Conservation (phyloP, 1,139 yeast species). For the Nakaseomyces bracarensis region DNA sequence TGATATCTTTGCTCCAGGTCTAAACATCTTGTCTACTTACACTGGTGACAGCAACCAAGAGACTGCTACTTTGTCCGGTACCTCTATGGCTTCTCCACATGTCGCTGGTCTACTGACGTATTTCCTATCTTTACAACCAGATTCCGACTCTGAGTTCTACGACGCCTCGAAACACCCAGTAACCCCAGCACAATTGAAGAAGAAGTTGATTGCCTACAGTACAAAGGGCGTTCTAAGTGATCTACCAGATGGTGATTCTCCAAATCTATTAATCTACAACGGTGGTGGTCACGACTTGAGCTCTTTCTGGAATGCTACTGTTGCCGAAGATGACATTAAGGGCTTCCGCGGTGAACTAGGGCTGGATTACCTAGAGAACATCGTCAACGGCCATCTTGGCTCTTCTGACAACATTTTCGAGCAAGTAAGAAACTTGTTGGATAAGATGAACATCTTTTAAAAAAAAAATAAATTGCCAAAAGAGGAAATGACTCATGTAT, state of each 20-base stretch:
- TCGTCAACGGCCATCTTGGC: constrained; percentile 14
- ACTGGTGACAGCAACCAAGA: constrained; percentile 69
- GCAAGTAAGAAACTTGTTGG: constrained; percentile 22
- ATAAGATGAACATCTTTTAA: constrained; percentile 20
- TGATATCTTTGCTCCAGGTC: constrained; percentile 79
- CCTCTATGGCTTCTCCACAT: constrained; percentile 99
- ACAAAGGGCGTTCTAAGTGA: constrained; percentile 61
- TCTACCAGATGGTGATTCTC: constrained; percentile 65
- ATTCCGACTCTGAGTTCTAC: constrained; percentile 63
- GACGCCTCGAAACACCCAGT: constrained; percentile 50
- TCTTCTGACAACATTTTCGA: constrained; percentile 19
- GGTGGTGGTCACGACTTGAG: constrained; percentile 84
- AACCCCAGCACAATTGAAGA: constrained; percentile 82
- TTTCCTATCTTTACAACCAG: constrained; percentile 87
- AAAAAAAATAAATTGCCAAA: neutral
- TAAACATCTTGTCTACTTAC: constrained; percentile 73
- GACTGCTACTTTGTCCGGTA: constrained; percentile 89
- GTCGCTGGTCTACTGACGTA: constrained; percentile 85
- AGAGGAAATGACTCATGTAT: too few species aligned
- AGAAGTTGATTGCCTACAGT: constrained; percentile 74
- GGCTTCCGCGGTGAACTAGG: constrained; percentile 10
- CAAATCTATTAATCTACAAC: constrained; percentile 82
- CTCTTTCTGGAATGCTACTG: constrained; percentile 50
- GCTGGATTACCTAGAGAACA: constrained; percentile 9
- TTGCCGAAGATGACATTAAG: neutral